Conservation (phyloP, 768 basidiomycete genomes). For the Terana coerulea region DNA sequence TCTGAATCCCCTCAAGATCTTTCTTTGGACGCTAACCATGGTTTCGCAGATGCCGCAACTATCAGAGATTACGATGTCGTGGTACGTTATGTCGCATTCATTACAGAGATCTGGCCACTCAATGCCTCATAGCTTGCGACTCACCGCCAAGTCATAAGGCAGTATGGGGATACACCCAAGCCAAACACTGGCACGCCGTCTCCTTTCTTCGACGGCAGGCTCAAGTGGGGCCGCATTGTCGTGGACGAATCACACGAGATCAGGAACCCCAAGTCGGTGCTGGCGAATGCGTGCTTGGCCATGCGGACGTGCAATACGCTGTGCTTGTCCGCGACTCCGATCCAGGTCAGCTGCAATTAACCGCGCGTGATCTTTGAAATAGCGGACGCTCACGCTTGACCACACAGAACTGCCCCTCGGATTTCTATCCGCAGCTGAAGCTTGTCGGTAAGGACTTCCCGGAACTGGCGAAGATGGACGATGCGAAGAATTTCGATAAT, state of each 20-base stretch:
- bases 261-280: not conserved
- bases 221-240: slow-evolving; percentile 1
- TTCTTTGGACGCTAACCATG: not conserved
- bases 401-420: slow-evolving; percentile 7
- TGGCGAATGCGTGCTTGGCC: not conserved
- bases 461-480: not conserved
- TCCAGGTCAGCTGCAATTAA: slow-evolving; percentile 4
- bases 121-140: not conserved
- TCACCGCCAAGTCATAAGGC: not conserved
- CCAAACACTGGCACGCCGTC: not conserved
- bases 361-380: too few species aligned
- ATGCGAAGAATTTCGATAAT: too few species aligned
- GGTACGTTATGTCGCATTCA: not conserved
- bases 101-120: not conserved
- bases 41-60: not conserved
- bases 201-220: not conserved
- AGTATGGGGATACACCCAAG: too few species aligned
- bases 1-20: too few species aligned
- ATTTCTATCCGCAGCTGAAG: not conserved
- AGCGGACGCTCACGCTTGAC: too few species aligned
- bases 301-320: not conserved
- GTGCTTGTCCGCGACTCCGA: slow-evolving; percentile 7
- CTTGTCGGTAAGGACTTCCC: not conserved
- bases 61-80: not conserved
- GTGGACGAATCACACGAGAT: slow-evolving; percentile 10